Evolutionary conservation across 2,329 filamentous ascomycete species (phyloP).

Genomic region (Clarireedia paspali): DNA sequence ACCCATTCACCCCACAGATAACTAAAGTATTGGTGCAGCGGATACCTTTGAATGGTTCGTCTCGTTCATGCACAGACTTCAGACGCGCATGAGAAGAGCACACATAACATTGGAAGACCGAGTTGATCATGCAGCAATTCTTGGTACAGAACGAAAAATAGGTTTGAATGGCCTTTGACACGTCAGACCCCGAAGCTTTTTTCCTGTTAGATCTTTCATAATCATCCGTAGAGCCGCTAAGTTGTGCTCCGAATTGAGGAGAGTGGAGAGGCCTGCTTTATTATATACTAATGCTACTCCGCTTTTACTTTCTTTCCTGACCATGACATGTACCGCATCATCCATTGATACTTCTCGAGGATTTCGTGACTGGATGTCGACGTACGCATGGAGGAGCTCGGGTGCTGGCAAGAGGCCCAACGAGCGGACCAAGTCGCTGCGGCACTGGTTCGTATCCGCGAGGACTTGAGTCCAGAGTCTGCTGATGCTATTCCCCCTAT

Average conservation of each 20-base stretch:
- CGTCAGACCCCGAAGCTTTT: constrained; percentile 24
- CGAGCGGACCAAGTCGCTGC: constrained; percentile 41
- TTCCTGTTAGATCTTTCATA: constrained; percentile 12
- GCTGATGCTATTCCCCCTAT: constrained; percentile 41
- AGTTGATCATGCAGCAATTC: constrained; percentile 3
- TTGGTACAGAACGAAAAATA: constrained; percentile 21
- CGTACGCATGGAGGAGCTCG: constrained; percentile 28
- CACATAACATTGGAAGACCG: background rate
- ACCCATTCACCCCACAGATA: constrained; percentile 1
- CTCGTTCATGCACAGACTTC: constrained; percentile 3
- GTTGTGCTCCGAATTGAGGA: background rate
- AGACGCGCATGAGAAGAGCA: background rate
- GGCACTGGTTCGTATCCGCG: constrained; percentile 42
- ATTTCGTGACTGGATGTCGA: constrained; percentile 24
- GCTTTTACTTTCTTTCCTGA: background rate
- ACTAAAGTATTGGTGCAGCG: constrained; percentile 11
- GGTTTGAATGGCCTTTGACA: constrained; percentile 17
- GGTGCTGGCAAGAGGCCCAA: constrained; percentile 48
- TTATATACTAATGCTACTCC: background rate
- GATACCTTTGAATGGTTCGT: constrained; percentile 16
- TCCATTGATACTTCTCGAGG: background rate
- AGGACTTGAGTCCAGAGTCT: constrained; percentile 35
- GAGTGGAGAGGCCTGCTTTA: background rate
- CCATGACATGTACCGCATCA: background rate
- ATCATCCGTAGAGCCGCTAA: constrained; percentile 19